Conservation (phyloP, 768 basidiomycete genomes). For the Hypholoma fasciculare region DNA sequence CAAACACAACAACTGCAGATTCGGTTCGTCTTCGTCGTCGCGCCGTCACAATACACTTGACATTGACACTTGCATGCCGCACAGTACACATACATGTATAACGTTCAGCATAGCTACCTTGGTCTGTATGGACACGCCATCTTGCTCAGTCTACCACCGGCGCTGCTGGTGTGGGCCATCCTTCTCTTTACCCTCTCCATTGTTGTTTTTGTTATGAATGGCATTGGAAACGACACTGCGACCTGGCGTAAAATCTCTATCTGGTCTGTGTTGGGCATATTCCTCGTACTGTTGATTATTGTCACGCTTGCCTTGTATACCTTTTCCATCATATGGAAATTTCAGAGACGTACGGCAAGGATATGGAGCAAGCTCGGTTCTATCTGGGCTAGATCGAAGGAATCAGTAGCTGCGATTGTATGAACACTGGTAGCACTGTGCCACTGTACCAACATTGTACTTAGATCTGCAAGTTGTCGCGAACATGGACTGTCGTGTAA, state of each 20-base stretch:
- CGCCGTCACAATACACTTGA: background rate
- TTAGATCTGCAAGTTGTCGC: too few species aligned
- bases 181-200: conserved; percentile 46
- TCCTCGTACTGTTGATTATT: conserved; percentile 36
- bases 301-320: conserved; percentile 45
- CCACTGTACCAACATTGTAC: too few species aligned
- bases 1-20: conserved; percentile 41
- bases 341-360: conserved; percentile 28
- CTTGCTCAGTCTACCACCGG: conserved; percentile 51
- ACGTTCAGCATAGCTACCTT: conserved; percentile 42
- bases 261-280: conserved; percentile 41
- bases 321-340: conserved; percentile 52
- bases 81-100: conserved; percentile 56
- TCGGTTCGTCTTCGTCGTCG: conserved; percentile 32
- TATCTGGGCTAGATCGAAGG: background rate
- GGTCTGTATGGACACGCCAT: conserved; percentile 52
- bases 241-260: conserved; percentile 29
- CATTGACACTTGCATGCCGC: background rate
- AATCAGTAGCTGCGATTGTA: background rate
- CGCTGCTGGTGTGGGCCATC: conserved; percentile 57
- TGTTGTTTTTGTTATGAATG: conserved; percentile 44
- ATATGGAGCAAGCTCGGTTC: conserved; percentile 12
- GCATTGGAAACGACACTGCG: conserved; percentile 19
- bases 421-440: background rate
- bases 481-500: too few species aligned